Evolutionary conservation across 2,329 filamentous ascomycete species (phyloP).

Genomic region (Pezicula neosporulosa): DNA sequence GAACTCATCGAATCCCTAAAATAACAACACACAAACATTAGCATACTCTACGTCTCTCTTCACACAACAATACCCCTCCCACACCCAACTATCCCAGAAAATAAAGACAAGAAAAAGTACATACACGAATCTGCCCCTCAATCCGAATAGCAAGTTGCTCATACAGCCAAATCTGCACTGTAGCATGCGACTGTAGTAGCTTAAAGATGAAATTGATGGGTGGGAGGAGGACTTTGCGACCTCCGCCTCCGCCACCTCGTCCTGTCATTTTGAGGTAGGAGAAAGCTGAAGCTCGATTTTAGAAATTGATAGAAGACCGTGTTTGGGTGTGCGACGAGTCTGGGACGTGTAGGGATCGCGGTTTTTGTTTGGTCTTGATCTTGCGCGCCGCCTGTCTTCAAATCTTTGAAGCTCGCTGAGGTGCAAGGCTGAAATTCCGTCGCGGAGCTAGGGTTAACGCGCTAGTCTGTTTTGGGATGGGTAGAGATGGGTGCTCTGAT

Average conservation of each 20-base stretch:
- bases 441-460: too few species aligned
- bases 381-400: too few species aligned
- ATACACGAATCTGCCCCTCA: slow-evolving; percentile 90
- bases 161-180: slow-evolving; percentile 93
- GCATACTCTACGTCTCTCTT: slow-evolving; percentile 2
- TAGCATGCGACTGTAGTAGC: slow-evolving; percentile 72
- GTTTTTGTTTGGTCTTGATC: neutral
- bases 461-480: too few species aligned
- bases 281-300: neutral
- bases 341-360: neutral
- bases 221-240: slow-evolving; percentile 66
- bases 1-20: slow-evolving; percentile 94
- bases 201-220: slow-evolving; percentile 93
- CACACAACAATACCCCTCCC: slow-evolving; percentile 7
- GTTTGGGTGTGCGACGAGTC: neutral
- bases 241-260: slow-evolving; percentile 31
- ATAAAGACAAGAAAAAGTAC: slow-evolving; percentile 27
- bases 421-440: too few species aligned
- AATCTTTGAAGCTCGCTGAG: too few species aligned
- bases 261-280: slow-evolving; percentile 26
- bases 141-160: slow-evolving; percentile 93
- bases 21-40: too few species aligned
- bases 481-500: too few species aligned
- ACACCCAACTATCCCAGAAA: neutral
- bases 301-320: too few species aligned